These are phyloP conservation scores for Pseudogymnoascus sp. DNA, from an alignment of 2,329 filamentous ascomycete genomes.

Conservation along the genomic window DNA sequence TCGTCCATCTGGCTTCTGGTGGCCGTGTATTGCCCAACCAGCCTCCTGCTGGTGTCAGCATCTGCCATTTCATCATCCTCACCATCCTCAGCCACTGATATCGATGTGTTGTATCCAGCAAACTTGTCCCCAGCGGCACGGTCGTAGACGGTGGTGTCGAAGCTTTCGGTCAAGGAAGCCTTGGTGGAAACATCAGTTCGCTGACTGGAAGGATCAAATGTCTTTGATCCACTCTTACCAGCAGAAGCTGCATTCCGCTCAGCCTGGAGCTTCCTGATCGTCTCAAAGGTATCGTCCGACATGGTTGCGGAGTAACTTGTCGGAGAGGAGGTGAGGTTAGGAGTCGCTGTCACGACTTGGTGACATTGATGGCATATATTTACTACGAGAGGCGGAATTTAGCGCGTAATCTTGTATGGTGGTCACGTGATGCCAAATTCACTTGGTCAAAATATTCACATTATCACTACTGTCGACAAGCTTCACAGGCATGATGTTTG, in stretches of 20 bases:
- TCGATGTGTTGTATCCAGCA: constrained; percentile 84
- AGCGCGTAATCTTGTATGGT: background rate
- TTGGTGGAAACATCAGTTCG: constrained; percentile 80
- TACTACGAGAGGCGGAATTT: constrained; percentile 3
- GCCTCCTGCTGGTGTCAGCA: constrained; percentile 64
- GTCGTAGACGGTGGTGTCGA: constrained; percentile 85
- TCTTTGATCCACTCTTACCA: constrained; percentile 73
- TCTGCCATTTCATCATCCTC: constrained; percentile 75
- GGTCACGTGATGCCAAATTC: background rate
- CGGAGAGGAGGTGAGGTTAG: constrained; percentile 9
- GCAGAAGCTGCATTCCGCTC: constrained; percentile 81
- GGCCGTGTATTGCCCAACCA: constrained; percentile 94
- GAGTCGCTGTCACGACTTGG: constrained; percentile 8
- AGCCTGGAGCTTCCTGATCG: constrained; percentile 80
- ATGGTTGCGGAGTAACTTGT: constrained; percentile 34
- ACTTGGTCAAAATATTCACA: background rate
- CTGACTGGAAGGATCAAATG: constrained; percentile 72
- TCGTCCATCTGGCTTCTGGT: constrained; percentile 89
- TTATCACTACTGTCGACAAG: background rate
- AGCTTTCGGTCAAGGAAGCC: constrained; percentile 81
- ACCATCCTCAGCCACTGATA: constrained; percentile 72
- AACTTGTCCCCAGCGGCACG: constrained; percentile 72
- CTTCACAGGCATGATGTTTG: background rate
- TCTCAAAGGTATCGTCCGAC: constrained; percentile 79
- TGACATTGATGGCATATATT: constrained; percentile 5